These are phyloP conservation scores for Pezicula neosporulosa DNA, from an alignment of 2,329 filamentous ascomycete genomes.

Conservation along the genomic window DNA sequence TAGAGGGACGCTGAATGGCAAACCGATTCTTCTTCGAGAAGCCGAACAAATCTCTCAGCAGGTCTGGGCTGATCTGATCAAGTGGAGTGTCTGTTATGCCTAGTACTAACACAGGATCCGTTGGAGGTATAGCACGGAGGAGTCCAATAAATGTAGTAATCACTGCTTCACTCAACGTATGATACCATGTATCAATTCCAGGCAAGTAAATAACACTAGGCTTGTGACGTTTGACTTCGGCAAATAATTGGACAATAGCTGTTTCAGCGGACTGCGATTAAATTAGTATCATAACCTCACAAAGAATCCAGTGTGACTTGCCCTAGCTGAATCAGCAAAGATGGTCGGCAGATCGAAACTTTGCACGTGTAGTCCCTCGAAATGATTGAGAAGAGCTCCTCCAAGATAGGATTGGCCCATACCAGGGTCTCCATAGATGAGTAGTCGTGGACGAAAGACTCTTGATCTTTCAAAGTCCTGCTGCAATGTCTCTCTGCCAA, in stretches of 20 bases:
- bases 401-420: constrained; percentile 95
- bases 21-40: constrained; percentile 79
- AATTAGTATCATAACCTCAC: constrained; percentile 5
- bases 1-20: constrained; percentile 62
- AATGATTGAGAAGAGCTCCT: constrained; percentile 80
- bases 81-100: constrained; percentile 74
- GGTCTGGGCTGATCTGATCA: constrained; percentile 55
- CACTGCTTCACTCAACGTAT: constrained; percentile 53
- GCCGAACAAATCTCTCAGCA: constrained; percentile 79
- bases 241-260: constrained; percentile 84
- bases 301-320: constrained; percentile 34
- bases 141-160: constrained; percentile 82
- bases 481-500: constrained; percentile 72
- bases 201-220: constrained; percentile 95
- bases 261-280: constrained; percentile 54
- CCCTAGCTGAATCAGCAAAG: constrained; percentile 75
- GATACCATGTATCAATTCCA: constrained; percentile 83
- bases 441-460: constrained; percentile 81
- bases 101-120: constrained; percentile 83
- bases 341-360: constrained; percentile 89
- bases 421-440: constrained; percentile 77
- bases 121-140: constrained; percentile 78
- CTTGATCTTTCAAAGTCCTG: constrained; percentile 83
- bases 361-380: constrained; percentile 92
- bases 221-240: constrained; percentile 90